Evolutionary conservation across 257 asterid genomes (phyloP), one percentile per base, ranked within the genome.

Genomic region (Primulina huaijiensis): DNA sequence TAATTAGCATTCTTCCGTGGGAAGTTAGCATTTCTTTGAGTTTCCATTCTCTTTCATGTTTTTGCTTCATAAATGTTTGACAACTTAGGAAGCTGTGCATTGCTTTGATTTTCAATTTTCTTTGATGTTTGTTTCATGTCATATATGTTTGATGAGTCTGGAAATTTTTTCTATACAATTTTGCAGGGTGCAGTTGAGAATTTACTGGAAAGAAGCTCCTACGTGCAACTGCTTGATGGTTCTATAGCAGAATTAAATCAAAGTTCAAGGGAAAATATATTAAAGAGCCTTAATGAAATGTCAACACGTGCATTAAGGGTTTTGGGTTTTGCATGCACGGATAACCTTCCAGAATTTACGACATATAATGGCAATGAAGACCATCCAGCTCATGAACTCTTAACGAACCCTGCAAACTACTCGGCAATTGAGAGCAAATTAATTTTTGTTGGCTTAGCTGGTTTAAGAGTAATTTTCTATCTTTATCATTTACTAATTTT

Each of bases 121-220:
- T 9, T 14, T 38, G 2, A 10, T 35, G 8, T n/a, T 8, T 64
- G 57, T 5, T 38, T 8, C 21, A 57, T 7, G 17, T 38, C 25
- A 19, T 12, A 27, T 38, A 2, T 19, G 27, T 38, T 21, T 64
- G 69, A 16, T 38, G 34, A 14, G 50, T 64, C 11, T 3, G 8
- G 11, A 31, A 53, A 52, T 27, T 34, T 33, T 33, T 33, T 33
- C 0, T 64, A 56, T 68, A 34, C 68, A 61, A 64, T 68, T 61
- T 27, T 65, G 72, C 89, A 94, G 99, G 99, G 99, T 78, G 98
- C 99, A 21, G 99, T 94, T 66, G 99, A 94, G 83, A 82, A 82
- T 35, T 69, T 94, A 62, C 81, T 94, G 83, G 99, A 94, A n/a
- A 87, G 99, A 79, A 91, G 99, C 79, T 84, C 93, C 34, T 85